Base-by-base conservation (phyloP, 441 rosid genomes). In the Erodium trifolium region DNA sequence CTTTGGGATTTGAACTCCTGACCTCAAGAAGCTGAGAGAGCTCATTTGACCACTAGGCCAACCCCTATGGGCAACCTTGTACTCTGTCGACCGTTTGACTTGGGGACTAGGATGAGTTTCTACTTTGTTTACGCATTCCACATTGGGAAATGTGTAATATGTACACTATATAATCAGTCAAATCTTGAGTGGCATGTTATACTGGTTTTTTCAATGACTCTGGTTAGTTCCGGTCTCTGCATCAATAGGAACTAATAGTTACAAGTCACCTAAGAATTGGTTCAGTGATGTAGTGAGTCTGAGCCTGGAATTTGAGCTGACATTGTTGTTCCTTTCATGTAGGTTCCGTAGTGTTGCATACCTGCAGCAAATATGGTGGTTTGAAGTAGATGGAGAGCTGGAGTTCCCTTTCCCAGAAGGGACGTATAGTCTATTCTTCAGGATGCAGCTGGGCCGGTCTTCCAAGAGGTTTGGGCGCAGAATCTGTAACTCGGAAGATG, bases 321-420 rank as follows among this genome's bases (percentile, higher is more conserved):
- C 18, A 12, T 73, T 66, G 17, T 63, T 69, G 77, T 73, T 49
- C 0, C 68, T 35, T 69, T 63, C 64, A 43, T 70, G 68, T 43
- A 94, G 99, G 76, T 93, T 93, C 67, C 45, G 71, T 2, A 84
- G 87, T 5, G 79, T 93, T 65, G 96, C 97, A 19, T 93, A 89
- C 81, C 97, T 93, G 64, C 96, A 93, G 79, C 99, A 91, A 82
- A 89, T 83, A 29, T 91, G 97, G 97, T 91, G 97, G 97, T 76
- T 91, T 18, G 93, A 89, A 76, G 91, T 83, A 78, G 78, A 82
- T 11, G 96, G 99, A 1, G 91, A 87, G 73, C 78, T 93, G 9
- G 96, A 93, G 71, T 91, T 93, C 73, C 93, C 96, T 0, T 87
- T 91, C 70, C 99, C 96, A 0, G 79, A 78, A 0, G 97, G 99